Evolutionary conservation across 176 grass and related monocot genomes (phyloP).

Genomic region (sorghum (Sorghum bicolor)): Sorghum_bicolor_NCBIv3 NC_012871.2:70230501-70231000

Average conservation of each 20-base stretch:
- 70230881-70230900: neutral
- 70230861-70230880: conserved; percentile 45
- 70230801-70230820: neutral
- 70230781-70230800: neutral
- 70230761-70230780: neutral
- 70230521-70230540: conserved; percentile 26
- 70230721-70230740: neutral
- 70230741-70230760: neutral
- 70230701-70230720: neutral
- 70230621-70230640: neutral
- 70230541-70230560: conserved; percentile 37
- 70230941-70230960: neutral
- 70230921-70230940: conserved; percentile 37
- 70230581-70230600: conserved; percentile 37
- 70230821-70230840: conserved; percentile 35
- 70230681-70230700: neutral
- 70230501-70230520: conserved; percentile 45
- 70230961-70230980: neutral
- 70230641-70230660: neutral
- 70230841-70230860: conserved; percentile 49
- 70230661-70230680: neutral
- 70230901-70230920: neutral
- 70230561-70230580: conserved; percentile 21
- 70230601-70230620: neutral
- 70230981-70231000: neutral